These are phyloP conservation scores for Leptodermis oblonga DNA, from an alignment of 257 asterid genomes.

Conservation along the genomic window DNA sequence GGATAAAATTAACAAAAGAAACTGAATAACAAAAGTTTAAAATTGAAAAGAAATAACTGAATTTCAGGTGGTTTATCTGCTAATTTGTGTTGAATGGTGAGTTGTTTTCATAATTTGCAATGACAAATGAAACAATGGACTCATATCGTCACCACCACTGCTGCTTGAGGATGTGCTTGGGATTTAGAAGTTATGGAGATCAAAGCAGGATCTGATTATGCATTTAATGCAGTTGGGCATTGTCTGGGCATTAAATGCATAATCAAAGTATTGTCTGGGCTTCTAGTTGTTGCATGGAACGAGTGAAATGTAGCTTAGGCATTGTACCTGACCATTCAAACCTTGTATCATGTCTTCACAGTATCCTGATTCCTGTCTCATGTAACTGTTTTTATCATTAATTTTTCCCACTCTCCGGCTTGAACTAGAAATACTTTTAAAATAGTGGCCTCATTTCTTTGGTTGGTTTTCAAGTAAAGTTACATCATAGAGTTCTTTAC, in stretches of 20 bases:
- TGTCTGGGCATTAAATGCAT: no score
- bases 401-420: background rate
- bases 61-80: background rate
- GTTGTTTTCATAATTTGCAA: background rate
- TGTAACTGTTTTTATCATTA: background rate
- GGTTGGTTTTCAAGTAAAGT: background rate
- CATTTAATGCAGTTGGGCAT: no score
- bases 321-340: background rate
- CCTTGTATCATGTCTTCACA: no score
- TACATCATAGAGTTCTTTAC: background rate
- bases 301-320: background rate
- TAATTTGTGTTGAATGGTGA: background rate
- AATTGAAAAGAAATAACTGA: background rate
- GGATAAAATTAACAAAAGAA: no score
- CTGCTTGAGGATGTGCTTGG: no score
- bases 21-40: no score
- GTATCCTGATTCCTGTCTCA: no score
- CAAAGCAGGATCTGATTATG: no score
- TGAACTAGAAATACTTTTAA: background rate
- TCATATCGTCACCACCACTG: no score
- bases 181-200: no score
- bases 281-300: background rate
- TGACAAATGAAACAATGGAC: background rate
- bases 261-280: background rate
- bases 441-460: background rate